phyloP scores from a whole-genome alignment of 108 stramenopile genomes.

The Nannochloropsis salina region DNA sequence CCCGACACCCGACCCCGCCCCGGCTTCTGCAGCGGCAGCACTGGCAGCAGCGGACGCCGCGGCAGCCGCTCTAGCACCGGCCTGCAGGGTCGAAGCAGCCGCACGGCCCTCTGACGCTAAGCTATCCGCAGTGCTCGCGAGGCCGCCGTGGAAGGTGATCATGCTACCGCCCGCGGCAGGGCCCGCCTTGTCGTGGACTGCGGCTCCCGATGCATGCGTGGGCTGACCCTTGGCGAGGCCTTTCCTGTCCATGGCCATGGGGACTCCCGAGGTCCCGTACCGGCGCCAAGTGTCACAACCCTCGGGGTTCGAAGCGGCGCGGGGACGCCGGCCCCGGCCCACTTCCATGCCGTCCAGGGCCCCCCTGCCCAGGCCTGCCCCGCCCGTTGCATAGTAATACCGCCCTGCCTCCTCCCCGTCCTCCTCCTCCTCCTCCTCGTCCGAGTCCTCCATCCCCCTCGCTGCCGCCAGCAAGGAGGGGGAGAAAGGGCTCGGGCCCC shows the following conservation, averaged over 20 bases:
- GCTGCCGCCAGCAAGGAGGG: background rate
- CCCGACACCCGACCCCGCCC: background rate
- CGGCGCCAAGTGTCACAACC: background rate
- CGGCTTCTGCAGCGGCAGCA: constrained; percentile 8
- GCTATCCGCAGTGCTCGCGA: background rate
- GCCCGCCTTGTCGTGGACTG: too few species aligned
- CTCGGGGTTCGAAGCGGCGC: background rate
- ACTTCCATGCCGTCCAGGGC: background rate
- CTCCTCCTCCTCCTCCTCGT: constrained; percentile 3
- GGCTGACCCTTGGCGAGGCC: too few species aligned
- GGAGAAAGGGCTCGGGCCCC: background rate
- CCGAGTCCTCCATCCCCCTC: background rate
- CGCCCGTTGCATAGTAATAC: background rate
- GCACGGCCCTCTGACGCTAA: background rate
- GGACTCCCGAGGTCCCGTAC: background rate
- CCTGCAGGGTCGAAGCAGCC: background rate
- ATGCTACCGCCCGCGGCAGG: background rate
- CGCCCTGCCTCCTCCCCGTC: background rate
- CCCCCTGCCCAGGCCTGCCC: background rate
- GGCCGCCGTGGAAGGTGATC: constrained; percentile 21
- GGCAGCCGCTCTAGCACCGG: constrained; percentile 20
- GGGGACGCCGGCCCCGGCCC: background rate
- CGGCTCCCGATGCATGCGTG: too few species aligned
- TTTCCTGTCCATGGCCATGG: background rate
- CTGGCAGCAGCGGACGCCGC: constrained; percentile 1